Conservation (phyloP, 148 eudicot species). For the Rhododendron ferrugineum region DNA sequence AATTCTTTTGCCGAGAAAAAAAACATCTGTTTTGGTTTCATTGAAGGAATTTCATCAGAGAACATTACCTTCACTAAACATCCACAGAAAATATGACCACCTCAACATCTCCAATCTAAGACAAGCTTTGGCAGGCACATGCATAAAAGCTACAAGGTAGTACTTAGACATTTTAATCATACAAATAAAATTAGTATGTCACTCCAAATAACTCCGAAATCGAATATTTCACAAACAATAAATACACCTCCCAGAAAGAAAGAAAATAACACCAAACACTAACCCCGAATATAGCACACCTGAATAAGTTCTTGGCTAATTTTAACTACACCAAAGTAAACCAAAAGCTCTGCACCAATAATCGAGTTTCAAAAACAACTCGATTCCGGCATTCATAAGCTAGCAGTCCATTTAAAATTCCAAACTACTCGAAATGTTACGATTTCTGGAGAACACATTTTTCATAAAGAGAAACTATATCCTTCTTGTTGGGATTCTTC, state of each 20-base stretch:
- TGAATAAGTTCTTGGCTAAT: neutral
- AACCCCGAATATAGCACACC: neutral
- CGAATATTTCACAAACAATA: neutral
- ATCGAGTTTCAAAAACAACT: neutral
- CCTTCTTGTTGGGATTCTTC: constrained; percentile 73
- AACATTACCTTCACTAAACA: neutral
- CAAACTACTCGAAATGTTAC: constrained; percentile 7
- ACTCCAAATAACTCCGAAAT: neutral
- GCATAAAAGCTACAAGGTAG: neutral
- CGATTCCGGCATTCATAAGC: neutral
- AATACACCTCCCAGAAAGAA: neutral
- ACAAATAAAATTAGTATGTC: neutral
- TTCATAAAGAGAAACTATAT: constrained; percentile 79
- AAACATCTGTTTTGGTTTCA: neutral
- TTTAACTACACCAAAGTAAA: neutral
- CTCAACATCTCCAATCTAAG: neutral
- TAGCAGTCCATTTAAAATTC: neutral
- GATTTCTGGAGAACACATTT: constrained; percentile 56
- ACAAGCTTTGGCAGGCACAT: neutral
- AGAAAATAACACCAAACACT: neutral
- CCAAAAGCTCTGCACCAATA: neutral
- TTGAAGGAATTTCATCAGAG: neutral
- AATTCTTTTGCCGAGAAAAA: too few species aligned
- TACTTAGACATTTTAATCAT: neutral
- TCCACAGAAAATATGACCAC: neutral